These are phyloP conservation scores for Lomentospora prolificans DNA, from an alignment of 2,329 filamentous ascomycete species.

Conservation along the genomic window DNA sequence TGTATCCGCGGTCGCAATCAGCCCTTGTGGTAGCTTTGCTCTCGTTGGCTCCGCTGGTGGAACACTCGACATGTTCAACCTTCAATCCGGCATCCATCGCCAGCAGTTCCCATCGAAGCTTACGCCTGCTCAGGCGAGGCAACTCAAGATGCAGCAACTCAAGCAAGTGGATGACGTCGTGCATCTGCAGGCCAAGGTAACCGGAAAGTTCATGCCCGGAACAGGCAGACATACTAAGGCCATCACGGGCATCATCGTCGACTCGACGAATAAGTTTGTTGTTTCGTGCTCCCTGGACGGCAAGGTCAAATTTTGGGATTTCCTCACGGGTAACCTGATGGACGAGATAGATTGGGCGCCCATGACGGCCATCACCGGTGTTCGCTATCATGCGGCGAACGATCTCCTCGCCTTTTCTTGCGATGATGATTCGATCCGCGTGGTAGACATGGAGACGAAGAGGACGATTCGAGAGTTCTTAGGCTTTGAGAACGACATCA, in stretches of 20 bases:
- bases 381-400: constrained; percentile 72
- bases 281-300: constrained; percentile 86
- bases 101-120: constrained; percentile 77
- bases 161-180: constrained; percentile 48
- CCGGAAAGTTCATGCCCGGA: constrained; percentile 34
- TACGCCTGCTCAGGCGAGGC: constrained; percentile 68
- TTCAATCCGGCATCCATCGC: constrained; percentile 84
- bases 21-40: constrained; percentile 87
- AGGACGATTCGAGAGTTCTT: constrained; percentile 89
- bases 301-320: constrained; percentile 96
- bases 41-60: constrained; percentile 77
- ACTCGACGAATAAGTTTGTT: constrained; percentile 77
- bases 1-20: constrained; percentile 80
- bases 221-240: constrained; percentile 69
- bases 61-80: constrained; percentile 87
- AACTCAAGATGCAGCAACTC: constrained; percentile 57
- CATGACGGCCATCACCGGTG: constrained; percentile 64
- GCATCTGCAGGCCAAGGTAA: constrained; percentile 38
- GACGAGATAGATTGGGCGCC: constrained; percentile 74
- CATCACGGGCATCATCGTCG: constrained; percentile 78
- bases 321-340: constrained; percentile 67
- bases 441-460: constrained; percentile 84
- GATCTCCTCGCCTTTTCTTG: constrained; percentile 84
- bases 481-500: constrained; percentile 64
- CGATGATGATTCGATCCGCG: constrained; percentile 76